Conservation (phyloP, 768 basidiomycete species). For the Leccinum fibrillosum region DNA sequence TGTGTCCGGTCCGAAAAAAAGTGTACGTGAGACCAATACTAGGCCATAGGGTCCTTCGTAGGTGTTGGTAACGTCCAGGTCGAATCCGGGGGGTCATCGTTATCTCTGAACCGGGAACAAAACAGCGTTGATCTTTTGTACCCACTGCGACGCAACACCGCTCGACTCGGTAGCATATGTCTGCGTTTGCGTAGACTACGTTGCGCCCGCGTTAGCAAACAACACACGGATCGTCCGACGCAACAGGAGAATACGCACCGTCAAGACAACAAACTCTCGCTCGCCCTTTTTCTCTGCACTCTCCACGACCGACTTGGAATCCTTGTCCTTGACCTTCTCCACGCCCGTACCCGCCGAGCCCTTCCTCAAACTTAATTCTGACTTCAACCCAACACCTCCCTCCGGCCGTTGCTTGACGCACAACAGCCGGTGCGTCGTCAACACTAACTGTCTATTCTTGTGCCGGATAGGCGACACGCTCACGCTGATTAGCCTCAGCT, state of each 20-base stretch:
- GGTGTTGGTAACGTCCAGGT: neutral
- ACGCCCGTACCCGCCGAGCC: constrained; percentile 7
- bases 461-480: constrained; percentile 45
- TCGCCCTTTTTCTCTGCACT: constrained; percentile 53
- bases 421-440: constrained; percentile 55
- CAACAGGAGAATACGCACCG: constrained; percentile 38
- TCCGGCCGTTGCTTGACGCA: constrained; percentile 50
- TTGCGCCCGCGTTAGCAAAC: neutral
- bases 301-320: constrained; percentile 41
- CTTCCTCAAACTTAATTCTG: constrained; percentile 44
- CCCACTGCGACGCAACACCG: constrained; percentile 34
- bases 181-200: constrained; percentile 45
- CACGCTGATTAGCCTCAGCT: constrained; percentile 48
- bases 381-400: constrained; percentile 43
- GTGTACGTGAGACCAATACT: neutral
- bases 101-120: neutral
- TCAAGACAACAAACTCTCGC: constrained; percentile 57
- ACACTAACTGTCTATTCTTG: constrained; percentile 52
- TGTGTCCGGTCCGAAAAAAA: neutral
- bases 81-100: neutral
- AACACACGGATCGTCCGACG: neutral
- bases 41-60: neutral
- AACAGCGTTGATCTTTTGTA: constrained; percentile 36
- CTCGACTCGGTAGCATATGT: constrained; percentile 41
- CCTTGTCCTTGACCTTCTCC: constrained; percentile 34